Conservation (phyloP, 441 rosid genomes). For the Manihot esculenta region DNA sequence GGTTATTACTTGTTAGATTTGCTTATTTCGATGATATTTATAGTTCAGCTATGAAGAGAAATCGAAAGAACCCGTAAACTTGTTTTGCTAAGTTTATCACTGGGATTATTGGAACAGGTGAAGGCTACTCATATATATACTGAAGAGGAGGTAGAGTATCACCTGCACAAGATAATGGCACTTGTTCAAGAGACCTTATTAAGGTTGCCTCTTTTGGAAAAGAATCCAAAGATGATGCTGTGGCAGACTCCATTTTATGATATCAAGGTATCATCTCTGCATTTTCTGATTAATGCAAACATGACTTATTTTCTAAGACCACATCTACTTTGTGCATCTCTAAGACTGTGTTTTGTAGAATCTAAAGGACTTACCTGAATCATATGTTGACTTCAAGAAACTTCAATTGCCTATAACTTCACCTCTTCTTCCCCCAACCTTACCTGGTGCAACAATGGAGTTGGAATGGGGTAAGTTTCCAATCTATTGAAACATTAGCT, state of each 20-base stretch:
- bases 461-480: slow-evolving; percentile 68
- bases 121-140: slow-evolving; percentile 54
- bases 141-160: slow-evolving; percentile 81
- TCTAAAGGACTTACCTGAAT: slow-evolving; percentile 53
- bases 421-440: slow-evolving; percentile 40
- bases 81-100: slow-evolving; percentile 13
- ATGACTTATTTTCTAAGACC: slow-evolving; percentile 4
- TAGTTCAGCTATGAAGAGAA: slow-evolving; percentile 20
- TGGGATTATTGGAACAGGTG: slow-evolving; percentile 47
- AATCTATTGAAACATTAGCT: slow-evolving; percentile 10
- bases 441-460: slow-evolving; percentile 40
- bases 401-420: slow-evolving; percentile 41
- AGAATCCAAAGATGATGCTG: slow-evolving; percentile 29
- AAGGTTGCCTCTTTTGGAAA: slow-evolving; percentile 29
- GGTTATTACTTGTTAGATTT: slow-evolving; percentile 38
- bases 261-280: slow-evolving; percentile 44
- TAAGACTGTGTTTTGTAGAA: slow-evolving; percentile 42
- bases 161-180: slow-evolving; percentile 39
- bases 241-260: slow-evolving; percentile 87
- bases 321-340: slow-evolving; percentile 3
- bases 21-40: slow-evolving; percentile 15
- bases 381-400: slow-evolving; percentile 59
- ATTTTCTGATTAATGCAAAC: neutral
- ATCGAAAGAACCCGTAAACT: slow-evolving; percentile 16
- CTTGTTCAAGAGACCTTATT: slow-evolving; percentile 43